phyloP scores from a whole-genome alignment of 1,139 yeast species.

The Hanseniaspora sp. region DNA sequence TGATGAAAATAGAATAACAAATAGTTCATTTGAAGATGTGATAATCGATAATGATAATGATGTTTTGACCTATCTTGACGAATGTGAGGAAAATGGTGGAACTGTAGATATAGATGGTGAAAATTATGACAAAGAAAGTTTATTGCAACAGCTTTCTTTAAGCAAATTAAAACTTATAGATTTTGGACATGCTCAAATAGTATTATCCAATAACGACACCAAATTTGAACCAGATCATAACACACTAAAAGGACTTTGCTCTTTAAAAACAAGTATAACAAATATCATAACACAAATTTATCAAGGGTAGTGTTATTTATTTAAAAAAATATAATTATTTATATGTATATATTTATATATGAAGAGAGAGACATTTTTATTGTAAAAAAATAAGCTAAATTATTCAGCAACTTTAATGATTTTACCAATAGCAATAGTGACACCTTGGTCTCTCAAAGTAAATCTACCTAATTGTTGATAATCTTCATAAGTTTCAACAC shows the following conservation, averaged over 20 bases:
- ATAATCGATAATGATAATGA: slow-evolving; percentile 32
- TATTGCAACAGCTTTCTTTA: slow-evolving; percentile 21
- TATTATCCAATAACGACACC: slow-evolving; percentile 33
- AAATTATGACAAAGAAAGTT: slow-evolving; percentile 27
- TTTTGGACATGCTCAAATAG: slow-evolving; percentile 65
- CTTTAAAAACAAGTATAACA: slow-evolving; percentile 40
- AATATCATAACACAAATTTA: slow-evolving; percentile 18
- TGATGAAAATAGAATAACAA: slow-evolving; percentile 42
- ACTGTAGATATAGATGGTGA: slow-evolving; percentile 20
- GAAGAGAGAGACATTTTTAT: no score
- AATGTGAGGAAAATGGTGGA: background rate
- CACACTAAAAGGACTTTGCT: slow-evolving; percentile 55
- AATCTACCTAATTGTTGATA: slow-evolving; percentile 96
- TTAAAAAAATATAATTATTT: background rate
- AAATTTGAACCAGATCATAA: slow-evolving; percentile 66
- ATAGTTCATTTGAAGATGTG: slow-evolving; percentile 33
- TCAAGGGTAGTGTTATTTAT: background rate
- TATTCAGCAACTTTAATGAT: slow-evolving; percentile 58
- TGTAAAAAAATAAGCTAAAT: background rate
- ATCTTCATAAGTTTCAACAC: slow-evolving; percentile 84
- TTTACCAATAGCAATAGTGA: slow-evolving; percentile 96
- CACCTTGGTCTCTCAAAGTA: slow-evolving; percentile 96
- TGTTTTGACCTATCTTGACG: slow-evolving; percentile 18
- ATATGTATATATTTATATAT: slow-evolving; percentile 1
- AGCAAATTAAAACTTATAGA: slow-evolving; percentile 64